Conservation (phyloP, 441 rosid species). For the Gossypium gossypioides region DNA sequence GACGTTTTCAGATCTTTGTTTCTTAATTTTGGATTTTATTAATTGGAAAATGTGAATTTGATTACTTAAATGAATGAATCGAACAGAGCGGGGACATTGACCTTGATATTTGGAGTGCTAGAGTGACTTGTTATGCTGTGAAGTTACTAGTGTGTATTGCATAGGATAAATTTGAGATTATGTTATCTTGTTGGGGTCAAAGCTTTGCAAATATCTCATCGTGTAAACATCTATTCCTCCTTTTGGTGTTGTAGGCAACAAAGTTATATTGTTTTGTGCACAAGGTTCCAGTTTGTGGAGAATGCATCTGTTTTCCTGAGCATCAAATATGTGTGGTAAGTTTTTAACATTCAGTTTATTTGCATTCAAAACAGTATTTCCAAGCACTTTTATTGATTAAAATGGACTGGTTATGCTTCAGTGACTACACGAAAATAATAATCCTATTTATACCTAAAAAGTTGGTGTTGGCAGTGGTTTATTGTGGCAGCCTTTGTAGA, state of each 20-base stretch:
- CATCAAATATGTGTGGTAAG: constrained; percentile 90
- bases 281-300: constrained; percentile 97
- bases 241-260: constrained; percentile 59
- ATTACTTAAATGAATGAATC: background rate
- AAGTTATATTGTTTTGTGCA: constrained; percentile 95
- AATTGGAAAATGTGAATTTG: constrained; percentile 5
- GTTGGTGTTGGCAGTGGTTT: too few species aligned
- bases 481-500: too few species aligned
- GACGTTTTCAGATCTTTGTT: background rate
- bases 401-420: too few species aligned
- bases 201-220: background rate
- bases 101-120: background rate
- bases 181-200: background rate
- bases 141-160: background rate
- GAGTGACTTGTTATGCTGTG: constrained; percentile 1
- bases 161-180: background rate
- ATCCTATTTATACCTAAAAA: too few species aligned
- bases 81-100: background rate
- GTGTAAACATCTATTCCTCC: background rate
- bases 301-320: constrained; percentile 89
- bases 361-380: background rate
- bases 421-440: too few species aligned
- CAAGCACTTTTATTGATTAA: background rate
- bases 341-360: background rate
- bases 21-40: background rate